Base-by-base conservation (phyloP, 192 early-diverging fungal genomes). In the Podila minutissima region DNA sequence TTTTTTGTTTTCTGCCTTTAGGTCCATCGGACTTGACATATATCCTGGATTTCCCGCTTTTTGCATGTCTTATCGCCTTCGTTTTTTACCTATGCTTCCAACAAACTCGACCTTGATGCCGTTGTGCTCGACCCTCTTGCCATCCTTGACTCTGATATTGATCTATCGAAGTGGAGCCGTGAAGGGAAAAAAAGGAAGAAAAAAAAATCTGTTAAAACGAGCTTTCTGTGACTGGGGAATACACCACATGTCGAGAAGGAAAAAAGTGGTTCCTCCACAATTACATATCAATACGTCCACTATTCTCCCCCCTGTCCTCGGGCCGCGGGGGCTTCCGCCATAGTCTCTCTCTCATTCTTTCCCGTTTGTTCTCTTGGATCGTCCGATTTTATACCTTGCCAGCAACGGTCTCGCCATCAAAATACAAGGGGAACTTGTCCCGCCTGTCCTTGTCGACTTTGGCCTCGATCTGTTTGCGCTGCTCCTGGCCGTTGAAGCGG, bases 81-180 rank as follows among this genome's bases (percentile, higher is more conserved):
- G 31, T 8, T 37, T 37, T 37, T 37, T 37, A n/a, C n/a, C 93
- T 76, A 96, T 99, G 79, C 95, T 91, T 37, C 98, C 98, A 24
- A 99, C 91, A 86, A 99, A 99, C 84, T 99, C 96, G 41, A 98
- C 94, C 75, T 98, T 99, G 71, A 99, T 98, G 31, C 98, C 98
- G 64, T 96, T 93, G 88, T 99, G 98, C 82, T 99, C 97, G 59
- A 99, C 83, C 67, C 90, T 92, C 83, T 97, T 98, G 24, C 94
- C 96, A 75, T 99, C 97, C 67, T 84, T 86, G 20, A 94, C 84
- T 53, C 93, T 83, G 63, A 96, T 87, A 53, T 90, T 91, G 33
- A 93, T 91, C 94, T 95, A 70, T 17, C 41, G 13, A 17, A 0
- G 13, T 46, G 15, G 41, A 3, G 13, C 15, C 41, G 15, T 46